A percentile compares a stretch with the other conserved stretches of the same genome.
phyloP scores from a whole-genome alignment of 495 filamentous ascomycete species.

The Penicillium macrosclerotiorum region DNA sequence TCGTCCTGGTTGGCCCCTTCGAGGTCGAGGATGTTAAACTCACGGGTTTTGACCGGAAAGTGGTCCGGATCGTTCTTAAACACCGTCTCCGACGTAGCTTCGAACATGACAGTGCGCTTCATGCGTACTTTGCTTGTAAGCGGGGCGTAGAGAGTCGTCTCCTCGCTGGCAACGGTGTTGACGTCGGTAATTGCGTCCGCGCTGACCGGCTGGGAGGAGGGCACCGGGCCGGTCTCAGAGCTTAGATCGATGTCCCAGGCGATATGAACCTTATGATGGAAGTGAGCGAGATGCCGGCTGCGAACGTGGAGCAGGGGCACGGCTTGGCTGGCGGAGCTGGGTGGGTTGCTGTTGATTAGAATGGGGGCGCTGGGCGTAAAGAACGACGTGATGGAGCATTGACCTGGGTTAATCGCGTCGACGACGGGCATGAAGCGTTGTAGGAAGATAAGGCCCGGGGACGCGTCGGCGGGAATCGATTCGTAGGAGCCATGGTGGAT shows the following conservation, averaged over 20 bases:
- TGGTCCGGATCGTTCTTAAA: constrained; percentile 24
- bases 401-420: constrained; percentile 13
- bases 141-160: constrained; percentile 9
- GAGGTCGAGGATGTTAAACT: constrained; percentile 27
- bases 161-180: neutral
- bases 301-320: constrained; percentile 19
- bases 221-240: neutral
- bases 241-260: constrained; percentile 26
- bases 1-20: constrained; percentile 5
- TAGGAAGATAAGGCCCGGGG: constrained; percentile 24
- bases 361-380: constrained; percentile 20
- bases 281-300: constrained; percentile 10
- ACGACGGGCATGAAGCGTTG: constrained; percentile 19
- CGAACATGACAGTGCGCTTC: constrained; percentile 27
- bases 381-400: constrained; percentile 9
- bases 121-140: constrained; percentile 7
- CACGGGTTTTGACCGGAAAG: constrained; percentile 16
- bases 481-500: constrained; percentile 21
- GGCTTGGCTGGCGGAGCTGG: constrained; percentile 5
- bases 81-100: constrained; percentile 18
- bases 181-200: neutral
- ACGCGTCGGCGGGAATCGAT: constrained; percentile 12
- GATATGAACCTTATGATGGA: constrained; percentile 19
- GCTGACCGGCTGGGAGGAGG: no score
- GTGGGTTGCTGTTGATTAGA: constrained; percentile 16